These are phyloP conservation scores for Zygosaccharomyces pseudorouxii DNA, from an alignment of 805 yeast species.

Conservation along the genomic window DNA sequence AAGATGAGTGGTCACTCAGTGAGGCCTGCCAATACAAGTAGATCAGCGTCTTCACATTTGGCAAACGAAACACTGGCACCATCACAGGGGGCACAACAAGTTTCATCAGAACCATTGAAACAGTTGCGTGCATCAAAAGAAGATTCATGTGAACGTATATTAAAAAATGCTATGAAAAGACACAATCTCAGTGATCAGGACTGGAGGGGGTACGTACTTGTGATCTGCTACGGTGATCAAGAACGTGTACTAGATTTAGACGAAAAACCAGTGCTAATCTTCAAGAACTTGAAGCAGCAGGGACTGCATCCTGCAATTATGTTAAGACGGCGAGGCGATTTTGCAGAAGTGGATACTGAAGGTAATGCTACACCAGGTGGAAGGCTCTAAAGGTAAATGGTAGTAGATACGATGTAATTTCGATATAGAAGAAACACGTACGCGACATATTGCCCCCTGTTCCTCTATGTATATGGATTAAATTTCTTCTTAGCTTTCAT, in stretches of 20 bases:
- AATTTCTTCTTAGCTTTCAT: conserved; percentile 81
- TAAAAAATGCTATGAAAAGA: conserved; percentile 83
- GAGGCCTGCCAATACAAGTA: conserved; percentile 10
- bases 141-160: conserved; percentile 83
- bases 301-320: conserved; percentile 89
- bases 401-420: conserved; percentile 9
- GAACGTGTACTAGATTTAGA: conserved; percentile 78
- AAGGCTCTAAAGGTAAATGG: conserved; percentile 16
- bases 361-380: conserved; percentile 28
- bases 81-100: conserved; percentile 10
- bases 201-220: conserved; percentile 84
- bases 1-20: conserved; percentile 10
- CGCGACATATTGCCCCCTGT: too few species aligned
- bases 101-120: conserved; percentile 61
- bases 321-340: conserved; percentile 76
- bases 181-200: conserved; percentile 74
- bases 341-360: conserved; percentile 27
- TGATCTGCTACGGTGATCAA: conserved; percentile 85
- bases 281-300: conserved; percentile 76
- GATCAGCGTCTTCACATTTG: conserved; percentile 10
- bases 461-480: conserved; percentile 63
- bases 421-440: conserved; percentile 11
- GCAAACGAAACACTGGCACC: conserved; percentile 6
- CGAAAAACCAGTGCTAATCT: conserved; percentile 83
- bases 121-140: conserved; percentile 82